Conservation (phyloP, 257 asterid species). For the Nemophila menziesii region DNA sequence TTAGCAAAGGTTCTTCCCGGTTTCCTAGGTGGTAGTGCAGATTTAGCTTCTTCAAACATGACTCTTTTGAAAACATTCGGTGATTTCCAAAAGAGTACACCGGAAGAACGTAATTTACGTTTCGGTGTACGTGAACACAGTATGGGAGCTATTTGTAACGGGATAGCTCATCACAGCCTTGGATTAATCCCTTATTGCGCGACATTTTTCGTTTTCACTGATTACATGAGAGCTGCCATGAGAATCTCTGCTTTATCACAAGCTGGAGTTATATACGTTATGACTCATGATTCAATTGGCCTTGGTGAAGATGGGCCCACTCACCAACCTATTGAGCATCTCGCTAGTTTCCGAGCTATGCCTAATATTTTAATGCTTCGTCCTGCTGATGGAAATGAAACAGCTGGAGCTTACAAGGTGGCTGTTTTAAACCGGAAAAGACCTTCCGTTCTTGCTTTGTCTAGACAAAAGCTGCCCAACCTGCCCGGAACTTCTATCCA, state of each 20-base stretch:
- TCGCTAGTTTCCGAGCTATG: constrained; percentile 79
- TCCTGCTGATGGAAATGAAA: constrained; percentile 79
- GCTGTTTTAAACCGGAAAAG: constrained; percentile 52
- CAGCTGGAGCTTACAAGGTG: constrained; percentile 64
- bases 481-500: constrained; percentile 66
- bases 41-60: constrained; percentile 89
- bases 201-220: constrained; percentile 74
- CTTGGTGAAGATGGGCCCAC: constrained; percentile 90
- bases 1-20: constrained; percentile 81
- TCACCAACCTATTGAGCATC: constrained; percentile 74
- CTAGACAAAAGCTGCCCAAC: constrained; percentile 66
- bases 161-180: constrained; percentile 65
- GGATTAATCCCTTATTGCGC: constrained; percentile 76
- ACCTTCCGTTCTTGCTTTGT: constrained; percentile 67
- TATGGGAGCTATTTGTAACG: constrained; percentile 72
- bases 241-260: constrained; percentile 57
- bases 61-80: constrained; percentile 67
- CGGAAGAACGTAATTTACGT: constrained; percentile 65
- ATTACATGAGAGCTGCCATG: constrained; percentile 72
- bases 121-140: constrained; percentile 74
- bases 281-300: constrained; percentile 83
- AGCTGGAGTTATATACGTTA: constrained; percentile 67
- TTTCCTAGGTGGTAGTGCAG: constrained; percentile 78
- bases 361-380: constrained; percentile 72
- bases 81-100: constrained; percentile 64